Evolutionary conservation across 2,329 filamentous ascomycete genomes (phyloP), one percentile per base, ranked within the genome.

Genomic region (Aspergillus sp.): DNA sequence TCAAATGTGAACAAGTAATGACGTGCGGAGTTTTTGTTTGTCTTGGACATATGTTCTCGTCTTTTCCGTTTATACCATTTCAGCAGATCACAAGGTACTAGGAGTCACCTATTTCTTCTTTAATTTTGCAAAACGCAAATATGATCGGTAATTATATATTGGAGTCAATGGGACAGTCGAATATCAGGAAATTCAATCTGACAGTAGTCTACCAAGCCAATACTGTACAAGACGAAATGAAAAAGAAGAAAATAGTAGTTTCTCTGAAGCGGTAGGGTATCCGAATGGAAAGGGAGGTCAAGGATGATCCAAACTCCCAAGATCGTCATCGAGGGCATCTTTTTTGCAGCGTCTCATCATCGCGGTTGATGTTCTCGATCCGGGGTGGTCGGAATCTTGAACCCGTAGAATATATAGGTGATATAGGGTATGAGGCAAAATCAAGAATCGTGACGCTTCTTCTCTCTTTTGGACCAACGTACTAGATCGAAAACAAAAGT

Each of bases 401-500:
- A n/a, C 11, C 6, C 7, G n/a, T 48, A 2, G 5, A 20, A 34
- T 32, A 36, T n/a, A 36, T 7, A 20, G 15, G 24, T 8, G 6
- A 48, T 48, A 42, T 24, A 48, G 18, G n/a, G 17, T 30, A 20
- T 41, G 8, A 3, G 5, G 20, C 48, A 17, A 32, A n/a, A 41
- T 57, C 56, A 66, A 7, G 60, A 62, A 50, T 68, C 68, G 50
- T 73, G 71, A 22, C 75, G 79, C 67, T 91, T 93, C 81, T 95
- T 95, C 71, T 95, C 90, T 70, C 90, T 92, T 68, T 84, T 85
- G 3, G 82, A 81, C 82, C 82, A 85, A 44, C 82, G 79, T 65
- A 84, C 81, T 83, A 62, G 49, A 57, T 18, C 48, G 6, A 34
- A 49, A 34, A 18, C 26, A 17, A 18, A 12, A 22, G 13, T 5